Base-by-base conservation (phyloP, 345 rosid species). In the Limnanthes douglasii region DNA sequence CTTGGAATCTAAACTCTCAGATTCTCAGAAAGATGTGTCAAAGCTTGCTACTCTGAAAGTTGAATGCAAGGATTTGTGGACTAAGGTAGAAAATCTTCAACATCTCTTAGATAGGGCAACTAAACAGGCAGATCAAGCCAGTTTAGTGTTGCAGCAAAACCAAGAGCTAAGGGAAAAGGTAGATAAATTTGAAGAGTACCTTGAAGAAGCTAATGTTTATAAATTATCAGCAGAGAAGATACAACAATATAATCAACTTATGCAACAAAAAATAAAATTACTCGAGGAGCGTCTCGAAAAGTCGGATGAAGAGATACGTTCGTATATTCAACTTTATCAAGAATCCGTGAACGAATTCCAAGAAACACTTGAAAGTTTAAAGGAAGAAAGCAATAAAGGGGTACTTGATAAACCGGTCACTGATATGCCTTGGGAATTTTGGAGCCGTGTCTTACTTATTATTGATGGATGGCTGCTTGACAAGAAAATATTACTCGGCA, bases 381-480 rank as follows among this genome's bases (percentile, higher is more conserved):
- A 70, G 61, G 86, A 62, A 60, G 73, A 79, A 66, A 83, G 84
- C 70, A 74, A 59, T 53, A 79, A 56, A 47, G 74, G 66, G 48
- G 57, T 70, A 43, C 50, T 60, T 13, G 54, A 77, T 51, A 68
- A 61, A 51, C 77, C 84, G 4, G 77, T 79, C 12, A 78, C 73
- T 57, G 82, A 90, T 50, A 64, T 83, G 82, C 92, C 95, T 18
- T 55, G 51, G 77, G 92, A 66, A 52, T 83, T 79, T 66, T 88
- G 97, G 97, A 88, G 95, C 51, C 69, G 45, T 52, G 57, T 88
- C 48, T 60, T 83, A 56, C 72, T 88, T 51, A 71, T 61, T 18
- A 56, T 88, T 64, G 97, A 79, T 68, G 97, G 97, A 19, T 88
- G 97, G 97, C 45, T 72, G 41, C 92, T 88, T 42, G 97, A 88